Percentiles rank a stretch among this genome's conserved stretches.
Evolutionary conservation across 1,284 basidiomycete species (phyloP).

Genomic region (Phellinidium pouzarii): DNA sequence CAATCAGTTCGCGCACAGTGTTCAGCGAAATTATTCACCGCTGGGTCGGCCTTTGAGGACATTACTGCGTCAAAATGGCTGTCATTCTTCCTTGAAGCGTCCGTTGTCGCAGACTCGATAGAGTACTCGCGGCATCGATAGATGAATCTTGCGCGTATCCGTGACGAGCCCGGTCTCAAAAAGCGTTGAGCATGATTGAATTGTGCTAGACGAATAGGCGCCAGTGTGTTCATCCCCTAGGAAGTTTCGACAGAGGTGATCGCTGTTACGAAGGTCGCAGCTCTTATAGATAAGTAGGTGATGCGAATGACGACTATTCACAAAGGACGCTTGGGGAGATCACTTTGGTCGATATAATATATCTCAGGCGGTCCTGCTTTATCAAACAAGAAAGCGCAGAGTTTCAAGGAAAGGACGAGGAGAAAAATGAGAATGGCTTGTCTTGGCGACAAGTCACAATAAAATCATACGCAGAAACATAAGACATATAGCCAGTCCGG

Average conservation of each 20-base stretch:
- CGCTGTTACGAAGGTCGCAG: background rate
- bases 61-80: background rate
- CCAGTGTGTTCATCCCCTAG: background rate
- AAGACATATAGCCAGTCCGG: background rate
- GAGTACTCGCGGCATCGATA: slow-evolving; percentile 11
- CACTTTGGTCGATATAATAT: too few relatives aligned
- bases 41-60: background rate
- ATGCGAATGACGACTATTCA: background rate
- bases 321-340: background rate
- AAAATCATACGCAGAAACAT: background rate
- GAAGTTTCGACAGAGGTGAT: background rate
- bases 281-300: background rate
- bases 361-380: too few relatives aligned
- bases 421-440: too few relatives aligned
- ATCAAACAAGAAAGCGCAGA: too few relatives aligned
- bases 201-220: background rate
- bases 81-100: background rate
- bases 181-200: background rate
- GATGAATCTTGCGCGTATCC: background rate
- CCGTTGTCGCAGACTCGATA: slow-evolving; percentile 6
- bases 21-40: slow-evolving; percentile 4
- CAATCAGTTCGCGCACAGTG: slow-evolving; percentile 7
- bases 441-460: too few relatives aligned
- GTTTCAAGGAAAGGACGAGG: too few relatives aligned
- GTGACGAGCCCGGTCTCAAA: background rate